Conservation (phyloP, 1,139 yeast species). For the Taiozyma onychis region DNA sequence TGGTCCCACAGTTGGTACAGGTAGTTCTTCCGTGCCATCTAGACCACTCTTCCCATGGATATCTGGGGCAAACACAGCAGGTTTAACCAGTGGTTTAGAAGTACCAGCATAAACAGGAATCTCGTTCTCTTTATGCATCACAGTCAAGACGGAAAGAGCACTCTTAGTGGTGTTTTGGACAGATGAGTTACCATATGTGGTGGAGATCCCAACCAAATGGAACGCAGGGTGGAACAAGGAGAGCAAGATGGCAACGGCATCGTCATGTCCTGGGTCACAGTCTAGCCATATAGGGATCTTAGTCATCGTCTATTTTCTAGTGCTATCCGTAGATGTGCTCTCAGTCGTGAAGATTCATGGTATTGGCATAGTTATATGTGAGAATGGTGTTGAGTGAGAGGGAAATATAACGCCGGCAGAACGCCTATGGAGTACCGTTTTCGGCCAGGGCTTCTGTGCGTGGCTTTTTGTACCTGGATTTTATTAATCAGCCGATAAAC, state of each 20-base stretch:
- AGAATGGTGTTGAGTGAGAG: too few species aligned
- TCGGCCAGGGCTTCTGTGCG: too few species aligned
- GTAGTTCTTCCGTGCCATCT: conserved; percentile 63
- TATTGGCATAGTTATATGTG: too few species aligned
- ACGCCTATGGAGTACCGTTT: too few species aligned
- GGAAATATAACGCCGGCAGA: neutral
- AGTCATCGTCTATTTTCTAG: neutral
- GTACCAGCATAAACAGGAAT: conserved; percentile 68
- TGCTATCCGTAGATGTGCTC: too few species aligned
- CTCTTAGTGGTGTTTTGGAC: conserved; percentile 63
- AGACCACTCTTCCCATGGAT: conserved; percentile 75
- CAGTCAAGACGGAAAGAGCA: conserved; percentile 61
- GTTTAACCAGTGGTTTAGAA: conserved; percentile 46
- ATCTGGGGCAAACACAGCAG: conserved; percentile 48
- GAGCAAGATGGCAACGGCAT: conserved; percentile 68
- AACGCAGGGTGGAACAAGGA: conserved; percentile 56
- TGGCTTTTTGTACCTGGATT: too few species aligned
- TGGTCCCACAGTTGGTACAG: conserved; percentile 36
- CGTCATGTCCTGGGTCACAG: conserved; percentile 93
- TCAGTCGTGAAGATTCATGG: too few species aligned
- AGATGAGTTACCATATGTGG: conserved; percentile 79
- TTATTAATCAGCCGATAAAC: too few species aligned
- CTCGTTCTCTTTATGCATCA: conserved; percentile 38
- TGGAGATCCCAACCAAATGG: conserved; percentile 66
- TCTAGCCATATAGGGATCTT: conserved; percentile 62